A percentile compares a stretch with the other conserved stretches of the same genome.
phyloP scores from a whole-genome alignment of 805 yeast species.

The Lachancea nothofagi region DNA sequence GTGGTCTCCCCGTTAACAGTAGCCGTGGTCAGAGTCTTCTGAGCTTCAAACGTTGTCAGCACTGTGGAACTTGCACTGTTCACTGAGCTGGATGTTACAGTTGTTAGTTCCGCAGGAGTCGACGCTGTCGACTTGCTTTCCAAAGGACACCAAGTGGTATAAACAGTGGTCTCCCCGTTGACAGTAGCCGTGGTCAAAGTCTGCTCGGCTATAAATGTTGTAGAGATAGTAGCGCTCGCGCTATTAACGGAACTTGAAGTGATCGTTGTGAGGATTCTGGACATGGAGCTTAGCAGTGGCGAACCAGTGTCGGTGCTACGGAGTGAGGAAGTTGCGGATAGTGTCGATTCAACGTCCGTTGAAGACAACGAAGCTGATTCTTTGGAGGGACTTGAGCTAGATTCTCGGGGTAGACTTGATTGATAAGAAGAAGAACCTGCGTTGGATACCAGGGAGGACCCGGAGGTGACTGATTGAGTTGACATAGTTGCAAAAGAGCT shows the following conservation, averaged over 20 bases:
- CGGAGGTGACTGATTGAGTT: too few relatives aligned
- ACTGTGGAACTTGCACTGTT: constrained; percentile 3
- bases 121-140: background rate
- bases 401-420: background rate
- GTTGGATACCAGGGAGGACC: background rate
- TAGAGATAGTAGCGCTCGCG: constrained; percentile 2
- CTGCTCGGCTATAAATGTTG: constrained; percentile 11
- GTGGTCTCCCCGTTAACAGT: constrained; percentile 8
- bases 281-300: too few relatives aligned
- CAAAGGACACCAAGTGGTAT: constrained; percentile 21
- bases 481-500: too few relatives aligned
- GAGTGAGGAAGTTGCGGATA: too few relatives aligned
- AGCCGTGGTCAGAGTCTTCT: constrained; percentile 4
- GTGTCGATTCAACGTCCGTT: too few relatives aligned
- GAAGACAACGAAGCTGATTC: too few relatives aligned
- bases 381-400: background rate
- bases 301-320: too few relatives aligned
- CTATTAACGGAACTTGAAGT: constrained; percentile 2
- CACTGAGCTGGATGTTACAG: constrained; percentile 2
- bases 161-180: constrained; percentile 8
- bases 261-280: constrained; percentile 1
- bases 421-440: background rate
- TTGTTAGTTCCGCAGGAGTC: background rate
- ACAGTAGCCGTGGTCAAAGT: constrained; percentile 7
- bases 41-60: constrained; percentile 11